Conservation (phyloP, 2,329 filamentous ascomycete species). For the Xylaria sp. region DNA sequence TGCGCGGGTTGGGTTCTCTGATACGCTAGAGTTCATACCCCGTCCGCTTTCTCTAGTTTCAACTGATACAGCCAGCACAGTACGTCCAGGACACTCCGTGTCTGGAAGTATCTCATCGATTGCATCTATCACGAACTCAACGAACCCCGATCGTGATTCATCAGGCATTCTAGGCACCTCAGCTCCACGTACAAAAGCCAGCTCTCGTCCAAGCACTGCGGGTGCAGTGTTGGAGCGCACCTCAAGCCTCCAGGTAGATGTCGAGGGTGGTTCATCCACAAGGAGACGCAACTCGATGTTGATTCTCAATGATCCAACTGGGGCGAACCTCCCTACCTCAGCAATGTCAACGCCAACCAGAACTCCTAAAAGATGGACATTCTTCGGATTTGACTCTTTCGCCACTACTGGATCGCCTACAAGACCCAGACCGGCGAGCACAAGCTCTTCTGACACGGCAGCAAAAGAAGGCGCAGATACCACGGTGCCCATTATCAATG, state of each 20-base stretch:
- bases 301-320: conserved; percentile 57
- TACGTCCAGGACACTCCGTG: conserved; percentile 75
- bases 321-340: conserved; percentile 48
- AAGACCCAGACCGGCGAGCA: conserved; percentile 59
- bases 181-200: conserved; percentile 54
- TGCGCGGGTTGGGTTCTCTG: conserved; percentile 82
- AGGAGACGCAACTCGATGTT: conserved; percentile 70
- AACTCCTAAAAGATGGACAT: conserved; percentile 68
- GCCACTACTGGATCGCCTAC: conserved; percentile 57
- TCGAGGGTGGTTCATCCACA: conserved; percentile 50
- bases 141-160: conserved; percentile 55
- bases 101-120: conserved; percentile 85
- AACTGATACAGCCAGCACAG: conserved; percentile 82
- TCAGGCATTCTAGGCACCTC: conserved; percentile 52
- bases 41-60: conserved; percentile 86
- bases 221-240: conserved; percentile 72
- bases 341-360: conserved; percentile 60
- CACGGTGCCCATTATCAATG: conserved; percentile 52
- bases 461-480: conserved; percentile 44
- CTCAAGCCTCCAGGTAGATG: conserved; percentile 50
- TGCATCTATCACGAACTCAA: conserved; percentile 65
- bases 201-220: conserved; percentile 74
- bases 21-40: conserved; percentile 84
- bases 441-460: conserved; percentile 56
- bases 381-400: conserved; percentile 69